phyloP scores from a whole-genome alignment of 169 alveolate species.

The Plasmodium ovale region DNA sequence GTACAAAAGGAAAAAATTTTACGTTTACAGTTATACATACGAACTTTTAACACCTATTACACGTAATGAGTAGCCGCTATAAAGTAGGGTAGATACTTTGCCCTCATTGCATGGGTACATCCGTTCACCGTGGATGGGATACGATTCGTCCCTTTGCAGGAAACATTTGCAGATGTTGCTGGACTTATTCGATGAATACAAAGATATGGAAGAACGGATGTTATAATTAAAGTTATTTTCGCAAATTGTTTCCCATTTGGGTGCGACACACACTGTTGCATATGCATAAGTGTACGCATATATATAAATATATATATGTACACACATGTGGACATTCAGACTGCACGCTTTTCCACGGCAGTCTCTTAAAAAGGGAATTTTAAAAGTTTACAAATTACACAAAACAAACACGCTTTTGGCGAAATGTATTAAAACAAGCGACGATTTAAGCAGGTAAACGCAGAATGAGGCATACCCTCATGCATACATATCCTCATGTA shows the following conservation, averaged over 20 bases:
- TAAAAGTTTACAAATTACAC: background rate
- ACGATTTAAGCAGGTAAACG: too few species aligned
- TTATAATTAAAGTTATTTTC: background rate
- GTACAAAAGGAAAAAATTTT: constrained; percentile 16
- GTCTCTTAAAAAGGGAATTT: background rate
- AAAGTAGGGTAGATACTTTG: too few species aligned
- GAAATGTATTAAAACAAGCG: too few species aligned
- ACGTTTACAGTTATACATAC: too few species aligned
- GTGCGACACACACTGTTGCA: constrained; percentile 1
- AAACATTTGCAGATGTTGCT: constrained; percentile 42
- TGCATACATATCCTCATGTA: too few species aligned
- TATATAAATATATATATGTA: background rate
- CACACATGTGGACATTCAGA: too few species aligned
- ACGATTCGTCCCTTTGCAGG: background rate
- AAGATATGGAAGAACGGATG: constrained; percentile 47
- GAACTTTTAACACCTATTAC: background rate
- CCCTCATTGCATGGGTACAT: background rate
- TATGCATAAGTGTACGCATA: background rate
- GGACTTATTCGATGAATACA: constrained; percentile 37
- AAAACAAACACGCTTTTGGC: too few species aligned
- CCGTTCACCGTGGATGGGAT: too few species aligned
- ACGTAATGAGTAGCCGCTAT: too few species aligned
- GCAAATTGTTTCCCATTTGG: background rate
- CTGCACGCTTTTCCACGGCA: too few species aligned
- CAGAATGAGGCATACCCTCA: too few species aligned